Evolutionary conservation across 2,329 filamentous ascomycete species (phyloP).

Genomic region (Penicillium rolfsii): DNA sequence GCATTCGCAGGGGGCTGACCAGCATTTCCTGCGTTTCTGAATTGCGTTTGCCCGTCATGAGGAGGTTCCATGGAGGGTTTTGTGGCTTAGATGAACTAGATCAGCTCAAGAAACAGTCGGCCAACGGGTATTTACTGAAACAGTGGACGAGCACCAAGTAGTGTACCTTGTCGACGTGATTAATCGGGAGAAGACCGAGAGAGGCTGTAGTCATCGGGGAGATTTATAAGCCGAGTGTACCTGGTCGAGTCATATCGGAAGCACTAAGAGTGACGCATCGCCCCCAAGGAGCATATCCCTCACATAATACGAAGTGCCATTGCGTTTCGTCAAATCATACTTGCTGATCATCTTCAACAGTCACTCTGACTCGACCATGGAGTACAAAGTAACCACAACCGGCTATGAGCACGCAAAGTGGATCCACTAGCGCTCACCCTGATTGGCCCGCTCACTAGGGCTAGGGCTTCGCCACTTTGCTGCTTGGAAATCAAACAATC

Average conservation of each 20-base stretch:
- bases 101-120: conserved; percentile 8
- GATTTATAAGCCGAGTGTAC: background rate
- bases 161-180: background rate
- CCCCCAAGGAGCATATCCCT: background rate
- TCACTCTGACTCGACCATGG: background rate
- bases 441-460: conserved; percentile 42
- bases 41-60: too few relatives aligned
- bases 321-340: background rate
- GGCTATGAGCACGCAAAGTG: background rate
- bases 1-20: too few relatives aligned
- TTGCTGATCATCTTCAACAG: background rate
- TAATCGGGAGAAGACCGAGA: background rate
- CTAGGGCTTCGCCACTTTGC: conserved; percentile 47
- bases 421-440: conserved; percentile 13
- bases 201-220: background rate
- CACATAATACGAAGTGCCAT: background rate
- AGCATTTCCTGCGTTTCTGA: too few relatives aligned
- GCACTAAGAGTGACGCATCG: background rate
- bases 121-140: conserved; percentile 11
- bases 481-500: conserved; percentile 51
- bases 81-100: conserved; percentile 4
- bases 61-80: too few relatives aligned
- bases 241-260: background rate
- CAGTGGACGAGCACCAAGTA: conserved; percentile 1
- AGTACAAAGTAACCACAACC: conserved; percentile 3